Evolutionary conservation across 2,329 filamentous ascomycete species (phyloP).

Genomic region (Hymenoscyphus fraxineus): DNA sequence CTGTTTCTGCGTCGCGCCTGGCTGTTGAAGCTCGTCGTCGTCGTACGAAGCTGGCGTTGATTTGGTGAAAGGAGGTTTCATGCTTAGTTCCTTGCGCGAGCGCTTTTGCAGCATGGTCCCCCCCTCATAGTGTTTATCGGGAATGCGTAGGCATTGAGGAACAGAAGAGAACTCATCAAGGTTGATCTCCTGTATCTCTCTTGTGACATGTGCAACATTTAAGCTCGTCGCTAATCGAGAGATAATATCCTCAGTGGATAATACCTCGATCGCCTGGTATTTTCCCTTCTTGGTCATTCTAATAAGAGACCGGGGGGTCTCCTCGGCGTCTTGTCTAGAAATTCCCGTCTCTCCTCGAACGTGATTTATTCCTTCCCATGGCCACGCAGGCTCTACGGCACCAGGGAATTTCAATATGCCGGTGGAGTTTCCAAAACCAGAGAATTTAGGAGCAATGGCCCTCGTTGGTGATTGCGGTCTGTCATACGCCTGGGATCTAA

Average conservation of each 20-base stretch:
- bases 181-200: slow-evolving; percentile 25
- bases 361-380: slow-evolving; percentile 60
- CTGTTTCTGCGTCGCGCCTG: slow-evolving; percentile 20
- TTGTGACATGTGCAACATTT: slow-evolving; percentile 19
- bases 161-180: slow-evolving; percentile 39
- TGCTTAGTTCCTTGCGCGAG: slow-evolving; percentile 44
- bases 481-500: slow-evolving; percentile 7
- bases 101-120: slow-evolving; percentile 50
- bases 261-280: slow-evolving; percentile 27
- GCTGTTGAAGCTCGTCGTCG: slow-evolving; percentile 38
- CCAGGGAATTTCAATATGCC: slow-evolving; percentile 58
- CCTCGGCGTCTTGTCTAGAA: neutral
- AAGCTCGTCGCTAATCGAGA: slow-evolving; percentile 22
- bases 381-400: slow-evolving; percentile 66
- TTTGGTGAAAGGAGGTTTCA: slow-evolving; percentile 10
- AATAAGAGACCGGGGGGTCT: neutral
- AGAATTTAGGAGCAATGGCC: slow-evolving; percentile 28
- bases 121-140: slow-evolving; percentile 54
- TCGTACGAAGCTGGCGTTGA: slow-evolving; percentile 28
- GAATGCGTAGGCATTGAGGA: slow-evolving; percentile 50
- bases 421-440: slow-evolving; percentile 23
- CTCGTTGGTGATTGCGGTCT: slow-evolving; percentile 33
- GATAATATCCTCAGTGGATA: slow-evolving; percentile 29
- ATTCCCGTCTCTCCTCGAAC: slow-evolving; percentile 46
- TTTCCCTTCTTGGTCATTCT: slow-evolving; percentile 28